These are phyloP conservation scores for Stachybotrys elegans DNA, from an alignment of 2,329 filamentous ascomycete genomes.

Conservation along the genomic window DNA sequence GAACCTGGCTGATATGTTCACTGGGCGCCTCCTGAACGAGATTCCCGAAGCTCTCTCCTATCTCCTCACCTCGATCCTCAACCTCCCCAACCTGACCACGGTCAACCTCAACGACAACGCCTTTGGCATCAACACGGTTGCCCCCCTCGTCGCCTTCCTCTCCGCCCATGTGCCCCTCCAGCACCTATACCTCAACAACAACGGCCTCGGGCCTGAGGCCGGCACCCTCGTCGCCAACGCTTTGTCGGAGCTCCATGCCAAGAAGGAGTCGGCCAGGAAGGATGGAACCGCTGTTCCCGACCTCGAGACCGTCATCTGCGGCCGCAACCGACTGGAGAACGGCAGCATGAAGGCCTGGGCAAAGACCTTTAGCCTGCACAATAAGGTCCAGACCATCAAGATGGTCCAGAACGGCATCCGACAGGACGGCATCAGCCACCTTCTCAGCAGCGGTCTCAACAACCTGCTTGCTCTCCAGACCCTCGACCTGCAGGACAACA, in stretches of 20 bases:
- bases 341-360: slow-evolving; percentile 97
- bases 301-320: slow-evolving; percentile 95
- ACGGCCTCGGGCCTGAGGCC: slow-evolving; percentile 87
- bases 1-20: slow-evolving; percentile 97
- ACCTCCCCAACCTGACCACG: slow-evolving; percentile 80
- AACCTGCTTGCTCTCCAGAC: slow-evolving; percentile 65
- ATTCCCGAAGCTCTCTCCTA: slow-evolving; percentile 85
- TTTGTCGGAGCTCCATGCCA: slow-evolving; percentile 73
- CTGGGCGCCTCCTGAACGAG: slow-evolving; percentile 84
- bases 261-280: slow-evolving; percentile 75
- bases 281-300: slow-evolving; percentile 68
- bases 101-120: slow-evolving; percentile 97
- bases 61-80: slow-evolving; percentile 80
- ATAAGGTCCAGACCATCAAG: slow-evolving; percentile 77
- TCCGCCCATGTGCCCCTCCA: slow-evolving; percentile 82
- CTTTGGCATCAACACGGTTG: slow-evolving; percentile 92
- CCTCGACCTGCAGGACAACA: slow-evolving; percentile 95
- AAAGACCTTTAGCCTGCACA: slow-evolving; percentile 76
- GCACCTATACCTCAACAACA: slow-evolving; percentile 96
- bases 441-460: slow-evolving; percentile 74
- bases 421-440: slow-evolving; percentile 80
- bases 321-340: slow-evolving; percentile 91
- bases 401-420: slow-evolving; percentile 99
- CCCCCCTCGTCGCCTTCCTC: slow-evolving; percentile 88
- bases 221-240: slow-evolving; percentile 87